A percentile compares a stretch with the other conserved stretches of the same genome.
These are phyloP conservation scores for Tolypocladium album DNA, from an alignment of 2,329 filamentous ascomycete genomes.

Conservation along the genomic window DNA sequence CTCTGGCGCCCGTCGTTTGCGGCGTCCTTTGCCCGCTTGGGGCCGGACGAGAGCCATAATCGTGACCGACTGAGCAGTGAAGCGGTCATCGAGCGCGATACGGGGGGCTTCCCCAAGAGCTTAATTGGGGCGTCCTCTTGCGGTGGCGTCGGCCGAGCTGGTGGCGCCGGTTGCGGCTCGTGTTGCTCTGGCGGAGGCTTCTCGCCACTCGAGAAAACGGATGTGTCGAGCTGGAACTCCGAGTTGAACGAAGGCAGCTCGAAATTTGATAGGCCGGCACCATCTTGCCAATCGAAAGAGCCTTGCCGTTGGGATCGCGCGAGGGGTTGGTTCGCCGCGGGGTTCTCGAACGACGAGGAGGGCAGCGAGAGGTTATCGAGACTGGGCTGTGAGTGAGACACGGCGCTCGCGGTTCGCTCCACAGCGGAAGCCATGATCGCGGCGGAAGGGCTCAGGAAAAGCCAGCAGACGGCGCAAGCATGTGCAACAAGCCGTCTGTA, in stretches of 20 bases:
- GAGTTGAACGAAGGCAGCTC: constrained; percentile 43
- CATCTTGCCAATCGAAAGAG: constrained; percentile 1
- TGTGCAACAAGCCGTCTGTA: constrained; percentile 1
- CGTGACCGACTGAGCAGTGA: constrained; percentile 38
- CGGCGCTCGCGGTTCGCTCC: constrained; percentile 15
- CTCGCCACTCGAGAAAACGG: constrained; percentile 24
- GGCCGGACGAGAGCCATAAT: constrained; percentile 38
- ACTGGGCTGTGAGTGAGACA: constrained; percentile 24
- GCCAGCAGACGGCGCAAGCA: constrained; percentile 4
- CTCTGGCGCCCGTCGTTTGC: constrained; percentile 9
- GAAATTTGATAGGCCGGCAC: constrained; percentile 27
- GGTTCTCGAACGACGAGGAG: constrained; percentile 1
- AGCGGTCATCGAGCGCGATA: constrained; percentile 27
- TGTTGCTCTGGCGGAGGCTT: not conserved
- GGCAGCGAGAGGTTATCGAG: constrained; percentile 18
- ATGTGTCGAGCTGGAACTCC: constrained; percentile 36
- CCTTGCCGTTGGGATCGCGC: not conserved
- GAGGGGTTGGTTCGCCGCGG: not conserved
- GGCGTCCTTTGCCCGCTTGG: constrained; percentile 25
- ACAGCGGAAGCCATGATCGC: constrained; percentile 28
- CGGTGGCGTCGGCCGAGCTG: not conserved
- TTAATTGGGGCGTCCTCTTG: not conserved
- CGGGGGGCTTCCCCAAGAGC: constrained; percentile 5
- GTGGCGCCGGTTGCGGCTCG: constrained; percentile 6
- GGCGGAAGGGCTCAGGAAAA: constrained; percentile 25